phyloP scores from a whole-genome alignment of 805 yeast species.

The Lachancea lanzarotensis region DNA sequence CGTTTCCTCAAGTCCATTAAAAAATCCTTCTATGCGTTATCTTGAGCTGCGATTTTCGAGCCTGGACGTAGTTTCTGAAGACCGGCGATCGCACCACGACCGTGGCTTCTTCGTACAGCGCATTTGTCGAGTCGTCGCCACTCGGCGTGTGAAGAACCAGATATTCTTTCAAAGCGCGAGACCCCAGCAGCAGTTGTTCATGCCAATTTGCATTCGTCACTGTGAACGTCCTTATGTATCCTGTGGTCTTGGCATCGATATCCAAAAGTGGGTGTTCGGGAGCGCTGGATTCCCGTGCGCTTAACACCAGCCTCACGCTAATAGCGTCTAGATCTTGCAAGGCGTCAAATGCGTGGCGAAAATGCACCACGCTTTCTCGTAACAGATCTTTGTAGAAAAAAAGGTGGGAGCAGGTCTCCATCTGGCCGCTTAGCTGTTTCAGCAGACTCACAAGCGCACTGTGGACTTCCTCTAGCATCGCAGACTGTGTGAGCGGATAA shows the following conservation, averaged over 20 bases:
- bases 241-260: conserved; percentile 12
- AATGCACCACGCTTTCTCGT: conserved; percentile 16
- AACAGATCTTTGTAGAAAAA: conserved; percentile 15
- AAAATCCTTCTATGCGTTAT: conserved; percentile 19
- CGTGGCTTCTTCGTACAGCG: background rate
- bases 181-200: conserved; percentile 13
- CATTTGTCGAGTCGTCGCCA: background rate
- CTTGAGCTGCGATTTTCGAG: conserved; percentile 16
- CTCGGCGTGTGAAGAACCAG: conserved; percentile 3
- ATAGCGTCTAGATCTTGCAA: conserved; percentile 17
- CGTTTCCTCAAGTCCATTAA: conserved; percentile 2
- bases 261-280: conserved; percentile 13
- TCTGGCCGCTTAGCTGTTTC: conserved; percentile 16
- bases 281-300: conserved; percentile 11
- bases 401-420: conserved; percentile 14
- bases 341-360: conserved; percentile 17
- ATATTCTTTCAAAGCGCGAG: conserved; percentile 13
- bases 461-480: conserved; percentile 15
- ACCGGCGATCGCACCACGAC: conserved; percentile 4
- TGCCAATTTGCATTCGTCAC: conserved; percentile 15
- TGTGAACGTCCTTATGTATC: conserved; percentile 14
- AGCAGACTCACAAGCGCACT: conserved; percentile 13
- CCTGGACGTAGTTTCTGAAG: conserved; percentile 11
- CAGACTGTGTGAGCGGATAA: conserved; percentile 6
- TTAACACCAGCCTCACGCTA: conserved; percentile 10